Conservation (phyloP, 129 eudicot species). For the Saposhnikovia divaricata region DNA sequence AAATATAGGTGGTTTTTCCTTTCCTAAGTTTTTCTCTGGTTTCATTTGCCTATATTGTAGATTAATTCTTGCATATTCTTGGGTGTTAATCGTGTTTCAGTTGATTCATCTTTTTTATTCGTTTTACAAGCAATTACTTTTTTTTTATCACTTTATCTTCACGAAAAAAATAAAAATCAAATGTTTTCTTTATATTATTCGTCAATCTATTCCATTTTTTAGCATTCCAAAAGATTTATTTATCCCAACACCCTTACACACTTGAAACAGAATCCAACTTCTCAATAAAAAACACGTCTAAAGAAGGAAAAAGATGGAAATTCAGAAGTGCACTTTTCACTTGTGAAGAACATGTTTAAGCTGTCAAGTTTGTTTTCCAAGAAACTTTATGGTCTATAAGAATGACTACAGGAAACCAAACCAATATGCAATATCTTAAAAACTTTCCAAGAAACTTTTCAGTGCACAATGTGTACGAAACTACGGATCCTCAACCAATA, state of each 20-base stretch:
- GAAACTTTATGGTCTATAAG: neutral
- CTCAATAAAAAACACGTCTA: neutral
- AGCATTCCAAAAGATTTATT: neutral
- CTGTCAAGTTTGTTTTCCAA: neutral
- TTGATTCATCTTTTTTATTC: neutral
- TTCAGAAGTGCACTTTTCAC: neutral
- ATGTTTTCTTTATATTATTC: neutral
- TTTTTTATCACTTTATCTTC: neutral
- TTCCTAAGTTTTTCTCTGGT: neutral
- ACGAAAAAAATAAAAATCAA: neutral
- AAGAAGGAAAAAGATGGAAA: neutral
- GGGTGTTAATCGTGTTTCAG: neutral
- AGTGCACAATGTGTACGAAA: neutral
- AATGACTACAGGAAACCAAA: neutral
- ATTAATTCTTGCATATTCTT: neutral
- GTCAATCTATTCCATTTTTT: neutral
- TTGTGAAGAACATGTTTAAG: too few relatives aligned
- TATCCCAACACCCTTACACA: neutral
- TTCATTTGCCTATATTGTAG: neutral
- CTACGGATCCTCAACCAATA: neutral
- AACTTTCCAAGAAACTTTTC: too few relatives aligned
- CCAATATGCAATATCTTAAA: too few relatives aligned
- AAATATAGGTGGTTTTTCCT: neutral
- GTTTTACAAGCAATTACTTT: neutral
- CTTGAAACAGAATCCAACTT: neutral